Evolutionary conservation across 2,329 filamentous ascomycete genomes (phyloP).

Genomic region (Neofusicoccum laricinum): DNA sequence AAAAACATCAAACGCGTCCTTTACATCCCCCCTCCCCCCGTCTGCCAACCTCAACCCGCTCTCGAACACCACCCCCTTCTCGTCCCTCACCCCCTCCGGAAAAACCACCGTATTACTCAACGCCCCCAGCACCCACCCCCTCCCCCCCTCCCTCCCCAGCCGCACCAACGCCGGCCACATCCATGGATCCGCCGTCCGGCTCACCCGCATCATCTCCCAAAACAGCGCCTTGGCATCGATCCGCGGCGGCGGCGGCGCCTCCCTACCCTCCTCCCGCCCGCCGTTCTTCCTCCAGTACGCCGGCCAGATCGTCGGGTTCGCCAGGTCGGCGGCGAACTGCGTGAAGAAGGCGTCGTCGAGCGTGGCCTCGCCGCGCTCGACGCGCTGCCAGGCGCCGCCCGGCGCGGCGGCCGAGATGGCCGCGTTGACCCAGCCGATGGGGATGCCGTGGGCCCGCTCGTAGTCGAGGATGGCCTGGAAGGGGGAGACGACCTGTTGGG

Average conservation of each 20-base stretch:
- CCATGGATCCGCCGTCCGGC: constrained; percentile 72
- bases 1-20: constrained; percentile 72
- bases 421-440: constrained; percentile 86
- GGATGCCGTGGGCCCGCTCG: constrained; percentile 72
- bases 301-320: constrained; percentile 64
- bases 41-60: background rate
- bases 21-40: constrained; percentile 19
- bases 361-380: constrained; percentile 79
- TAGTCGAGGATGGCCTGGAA: constrained; percentile 94
- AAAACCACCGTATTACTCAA: constrained; percentile 90
- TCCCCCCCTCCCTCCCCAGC: constrained; percentile 40
- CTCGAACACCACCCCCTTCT: constrained; percentile 43
- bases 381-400: constrained; percentile 78
- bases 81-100: constrained; percentile 68
- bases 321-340: constrained; percentile 73
- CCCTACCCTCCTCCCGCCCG: constrained; percentile 27
- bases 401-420: constrained; percentile 78
- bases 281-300: constrained; percentile 45
- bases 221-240: constrained; percentile 80
- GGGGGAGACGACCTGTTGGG: constrained; percentile 82
- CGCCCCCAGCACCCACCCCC: constrained; percentile 58
- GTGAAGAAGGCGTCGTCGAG: constrained; percentile 73
- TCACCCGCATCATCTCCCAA: constrained; percentile 83
- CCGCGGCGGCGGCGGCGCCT: constrained; percentile 62
- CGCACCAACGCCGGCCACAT: constrained; percentile 80